A percentile compares a stretch with the other conserved stretches of the same genome.
Conservation (phyloP, 345 rosid species). For the Salix suchowensis region DNA sequence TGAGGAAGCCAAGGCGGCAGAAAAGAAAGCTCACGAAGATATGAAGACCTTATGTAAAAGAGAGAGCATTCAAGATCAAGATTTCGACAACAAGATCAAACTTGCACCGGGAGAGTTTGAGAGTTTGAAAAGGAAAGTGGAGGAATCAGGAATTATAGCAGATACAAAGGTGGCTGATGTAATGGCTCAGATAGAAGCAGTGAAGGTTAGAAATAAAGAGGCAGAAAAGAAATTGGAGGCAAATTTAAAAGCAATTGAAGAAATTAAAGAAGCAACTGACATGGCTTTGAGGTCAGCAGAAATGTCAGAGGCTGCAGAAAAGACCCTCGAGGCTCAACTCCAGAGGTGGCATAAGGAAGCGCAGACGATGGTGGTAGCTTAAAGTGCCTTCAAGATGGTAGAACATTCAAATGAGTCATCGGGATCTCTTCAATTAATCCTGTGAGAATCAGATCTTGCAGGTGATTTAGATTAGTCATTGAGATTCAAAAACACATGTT, state of each 20-base stretch:
- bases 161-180: slow-evolving; percentile 46
- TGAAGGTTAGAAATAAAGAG: slow-evolving; percentile 38
- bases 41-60: slow-evolving; percentile 45
- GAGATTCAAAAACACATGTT: background rate
- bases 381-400: background rate
- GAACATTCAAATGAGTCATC: background rate
- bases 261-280: slow-evolving; percentile 64
- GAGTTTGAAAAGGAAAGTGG: slow-evolving; percentile 43
- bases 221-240: slow-evolving; percentile 47
- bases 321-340: slow-evolving; percentile 59
- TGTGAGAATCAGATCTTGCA: background rate
- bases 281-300: slow-evolving; percentile 67
- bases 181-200: slow-evolving; percentile 40
- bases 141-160: slow-evolving; percentile 41
- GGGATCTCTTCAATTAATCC: background rate
- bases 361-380: background rate
- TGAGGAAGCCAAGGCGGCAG: slow-evolving; percentile 54
- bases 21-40: slow-evolving; percentile 42
- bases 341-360: slow-evolving; percentile 44
- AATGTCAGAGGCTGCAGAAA: slow-evolving; percentile 63
- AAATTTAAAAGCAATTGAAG: slow-evolving; percentile 49
- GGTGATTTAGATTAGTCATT: background rate
- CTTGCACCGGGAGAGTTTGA: slow-evolving; percentile 54
- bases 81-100: slow-evolving; percentile 36
- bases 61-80: slow-evolving; percentile 15